Evolutionary conservation across 1,284 basidiomycete species (phyloP), one percentile per base, ranked within the genome.

Genomic region (Leucoagaricus sp.): DNA sequence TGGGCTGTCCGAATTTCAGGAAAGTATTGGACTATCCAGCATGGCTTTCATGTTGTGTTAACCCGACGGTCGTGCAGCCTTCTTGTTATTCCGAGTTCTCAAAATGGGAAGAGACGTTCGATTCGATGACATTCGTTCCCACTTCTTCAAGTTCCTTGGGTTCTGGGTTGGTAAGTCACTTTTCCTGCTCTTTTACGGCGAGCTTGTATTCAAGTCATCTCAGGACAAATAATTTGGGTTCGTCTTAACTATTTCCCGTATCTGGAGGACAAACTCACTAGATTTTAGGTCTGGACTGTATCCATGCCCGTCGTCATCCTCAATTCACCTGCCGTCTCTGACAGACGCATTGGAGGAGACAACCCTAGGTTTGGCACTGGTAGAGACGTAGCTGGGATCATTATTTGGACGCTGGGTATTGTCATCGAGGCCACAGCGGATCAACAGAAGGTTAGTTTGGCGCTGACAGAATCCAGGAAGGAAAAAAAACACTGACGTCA

Each of bases 361-460:
- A 79, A 82, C 60, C 80, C 82, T 8, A 54, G 69, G 0, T 89
- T 87, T 63, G 87, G 86, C 0, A 86, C 82, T 0, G 77, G 80
- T 2, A 71, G 81, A 45, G 90, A 92, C 65, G 84, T 91, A 41
- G 80, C 82, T 8, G 89, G 89, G 0, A 74, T 90, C 57, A 75
- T 91, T 41, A 64, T 92, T 5, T 91, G 85, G 77, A 75, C 68
- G 2, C 29, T 89, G 19, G 89, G 89, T 1, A 83, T 86, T 67
- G 34, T 78, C 13, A 75, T 84, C 23, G 89, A 92, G 69, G 74
- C 80, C 3, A 63, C 81, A 8, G 82, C 84, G 1, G 89, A 93
- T 68, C 63, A 78, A 15, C 84, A 89, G 63, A 91, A 91, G 75
- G 85, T 84, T n/a, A n/a, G n/a, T n/a, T n/a, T n/a, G n/a, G n/a